Evolutionary conservation across 108 stramenopile species (phyloP).

Genomic region (Chaetoceros muelleri): DNA sequence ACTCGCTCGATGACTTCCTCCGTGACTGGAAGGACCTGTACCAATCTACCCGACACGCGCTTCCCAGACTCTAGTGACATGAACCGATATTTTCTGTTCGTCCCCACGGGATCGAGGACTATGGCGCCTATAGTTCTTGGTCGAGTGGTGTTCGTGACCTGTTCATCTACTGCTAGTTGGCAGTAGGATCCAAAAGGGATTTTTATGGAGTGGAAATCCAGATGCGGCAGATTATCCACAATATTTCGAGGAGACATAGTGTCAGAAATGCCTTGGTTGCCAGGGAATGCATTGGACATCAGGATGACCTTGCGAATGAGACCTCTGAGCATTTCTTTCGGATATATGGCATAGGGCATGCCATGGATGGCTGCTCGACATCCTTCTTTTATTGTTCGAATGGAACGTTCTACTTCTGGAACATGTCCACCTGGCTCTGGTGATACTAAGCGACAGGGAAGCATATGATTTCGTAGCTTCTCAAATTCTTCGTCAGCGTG

Average conservation of each 20-base stretch:
- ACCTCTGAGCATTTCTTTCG: not conserved
- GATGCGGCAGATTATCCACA: not conserved
- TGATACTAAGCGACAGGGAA: too few relatives aligned
- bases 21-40: not conserved
- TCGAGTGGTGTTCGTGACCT: slow-evolving; percentile 15
- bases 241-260: slow-evolving; percentile 11
- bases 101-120: slow-evolving; percentile 5
- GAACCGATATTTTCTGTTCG: not conserved
- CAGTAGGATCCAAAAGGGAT: too few relatives aligned
- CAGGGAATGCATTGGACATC: slow-evolving; percentile 2
- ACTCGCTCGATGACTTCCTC: not conserved
- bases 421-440: too few relatives aligned
- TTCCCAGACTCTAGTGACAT: not conserved
- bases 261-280: slow-evolving; percentile 6
- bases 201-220: not conserved
- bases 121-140: slow-evolving; percentile 21
- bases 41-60: not conserved
- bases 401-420: too few relatives aligned
- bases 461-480: too few relatives aligned
- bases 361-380: slow-evolving; percentile 8
- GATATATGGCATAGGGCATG: slow-evolving; percentile 12
- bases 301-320: not conserved
- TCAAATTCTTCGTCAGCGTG: too few relatives aligned
- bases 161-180: not conserved
- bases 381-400: slow-evolving; percentile 19